phyloP scores from a whole-genome alignment of 495 filamentous ascomycete genomes.

The Mycothermus thermophilus region DNA sequence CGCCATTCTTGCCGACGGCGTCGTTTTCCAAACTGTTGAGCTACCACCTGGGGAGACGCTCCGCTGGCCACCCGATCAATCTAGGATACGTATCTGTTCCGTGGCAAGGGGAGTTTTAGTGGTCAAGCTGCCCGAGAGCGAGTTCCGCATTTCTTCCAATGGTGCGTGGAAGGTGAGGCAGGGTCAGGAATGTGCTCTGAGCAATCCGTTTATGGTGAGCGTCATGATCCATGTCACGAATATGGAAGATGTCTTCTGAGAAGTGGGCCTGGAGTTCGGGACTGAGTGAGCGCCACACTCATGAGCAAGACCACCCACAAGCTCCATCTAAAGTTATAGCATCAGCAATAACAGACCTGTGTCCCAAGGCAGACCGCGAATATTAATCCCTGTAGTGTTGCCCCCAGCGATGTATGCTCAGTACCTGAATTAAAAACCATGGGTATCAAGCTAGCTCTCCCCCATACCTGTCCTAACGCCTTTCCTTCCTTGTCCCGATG shows the following conservation, averaged over 20 bases:
- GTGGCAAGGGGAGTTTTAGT: constrained; percentile 5
- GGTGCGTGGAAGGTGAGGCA: constrained; percentile 9
- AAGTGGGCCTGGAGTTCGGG: too few species aligned
- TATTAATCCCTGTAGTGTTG: too few species aligned
- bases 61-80: background rate
- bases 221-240: constrained; percentile 7
- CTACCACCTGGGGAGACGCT: constrained; percentile 3
- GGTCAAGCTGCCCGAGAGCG: constrained; percentile 3
- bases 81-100: constrained; percentile 4
- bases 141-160: constrained; percentile 8
- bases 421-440: too few species aligned
- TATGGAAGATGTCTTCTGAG: background rate
- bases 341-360: too few species aligned
- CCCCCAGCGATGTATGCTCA: too few species aligned
- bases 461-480: too few species aligned
- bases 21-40: constrained; percentile 3
- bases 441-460: too few species aligned
- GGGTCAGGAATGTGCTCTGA: constrained; percentile 1
- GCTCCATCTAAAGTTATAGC: too few species aligned
- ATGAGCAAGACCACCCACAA: too few species aligned
- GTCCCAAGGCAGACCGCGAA: too few species aligned
- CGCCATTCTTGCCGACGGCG: background rate
- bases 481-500: too few species aligned
- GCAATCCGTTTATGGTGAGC: constrained; percentile 1
- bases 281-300: too few species aligned